Evolutionary conservation across 2,329 filamentous ascomycete genomes (phyloP).

Genomic region (Chaetomiaceae sp.): DNA sequence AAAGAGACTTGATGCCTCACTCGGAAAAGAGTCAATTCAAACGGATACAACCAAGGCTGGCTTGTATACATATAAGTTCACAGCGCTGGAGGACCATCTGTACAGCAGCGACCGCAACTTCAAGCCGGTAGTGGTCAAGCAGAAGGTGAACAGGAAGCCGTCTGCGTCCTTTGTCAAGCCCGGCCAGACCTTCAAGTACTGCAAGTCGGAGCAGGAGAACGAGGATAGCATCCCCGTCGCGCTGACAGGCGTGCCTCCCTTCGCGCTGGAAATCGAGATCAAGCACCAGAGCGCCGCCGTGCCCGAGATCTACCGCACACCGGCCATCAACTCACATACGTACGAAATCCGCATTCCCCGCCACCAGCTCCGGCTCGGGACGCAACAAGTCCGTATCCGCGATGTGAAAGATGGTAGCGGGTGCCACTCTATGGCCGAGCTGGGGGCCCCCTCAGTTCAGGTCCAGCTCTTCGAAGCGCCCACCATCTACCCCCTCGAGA

Average conservation of each 20-base stretch:
- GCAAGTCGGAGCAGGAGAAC: constrained; percentile 73
- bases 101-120: constrained; percentile 72
- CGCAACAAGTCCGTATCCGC: constrained; percentile 82
- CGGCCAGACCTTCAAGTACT: constrained; percentile 93
- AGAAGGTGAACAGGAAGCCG: constrained; percentile 80
- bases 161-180: constrained; percentile 77
- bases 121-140: constrained; percentile 65
- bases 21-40: constrained; percentile 70
- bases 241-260: constrained; percentile 78
- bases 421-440: constrained; percentile 74
- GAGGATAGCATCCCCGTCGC: constrained; percentile 86
- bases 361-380: constrained; percentile 78
- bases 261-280: constrained; percentile 86
- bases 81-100: constrained; percentile 74
- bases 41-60: constrained; percentile 85
- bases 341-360: constrained; percentile 83
- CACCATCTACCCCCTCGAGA: constrained; percentile 81
- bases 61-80: constrained; percentile 80
- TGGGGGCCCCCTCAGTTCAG: constrained; percentile 71
- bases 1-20: constrained; percentile 71
- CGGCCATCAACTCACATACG: constrained; percentile 68
- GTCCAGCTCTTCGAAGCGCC: constrained; percentile 92
- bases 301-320: constrained; percentile 76
- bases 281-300: constrained; percentile 80
- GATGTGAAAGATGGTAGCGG: constrained; percentile 84